These are phyloP conservation scores for Neocallimastix lanati DNA, from an alignment of 192 early-diverging fungal species.

Conservation along the genomic window DNA sequence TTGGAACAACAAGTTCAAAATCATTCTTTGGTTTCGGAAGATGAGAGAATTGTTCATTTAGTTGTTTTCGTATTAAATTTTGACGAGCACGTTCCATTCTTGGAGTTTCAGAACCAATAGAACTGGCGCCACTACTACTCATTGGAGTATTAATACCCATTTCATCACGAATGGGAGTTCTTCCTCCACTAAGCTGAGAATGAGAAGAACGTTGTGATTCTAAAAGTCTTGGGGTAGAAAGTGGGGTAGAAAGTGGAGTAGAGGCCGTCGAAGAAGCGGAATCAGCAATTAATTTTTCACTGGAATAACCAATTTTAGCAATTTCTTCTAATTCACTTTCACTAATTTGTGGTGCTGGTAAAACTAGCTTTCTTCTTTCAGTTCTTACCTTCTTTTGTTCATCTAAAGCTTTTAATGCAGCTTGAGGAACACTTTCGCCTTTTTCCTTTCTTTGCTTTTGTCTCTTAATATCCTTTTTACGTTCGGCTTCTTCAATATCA, in stretches of 20 bases:
- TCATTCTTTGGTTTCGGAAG: conserved; percentile 84
- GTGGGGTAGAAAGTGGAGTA: conserved; percentile 47
- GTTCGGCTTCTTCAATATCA: conserved; percentile 65
- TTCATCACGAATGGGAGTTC: conserved; percentile 15
- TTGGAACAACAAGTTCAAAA: conserved; percentile 77
- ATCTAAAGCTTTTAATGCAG: conserved; percentile 42
- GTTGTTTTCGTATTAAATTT: conserved; percentile 40
- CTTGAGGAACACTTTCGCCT: background rate
- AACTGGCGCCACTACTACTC: conserved; percentile 9
- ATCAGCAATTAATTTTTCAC: conserved; percentile 51
- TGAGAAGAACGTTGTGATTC: conserved; percentile 17
- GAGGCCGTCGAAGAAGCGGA: conserved; percentile 9
- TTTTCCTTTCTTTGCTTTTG: conserved; percentile 32
- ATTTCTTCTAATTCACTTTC: conserved; percentile 81
- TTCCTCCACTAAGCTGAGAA: conserved; percentile 6
- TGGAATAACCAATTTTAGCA: conserved; percentile 71
- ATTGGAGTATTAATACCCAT: conserved; percentile 46
- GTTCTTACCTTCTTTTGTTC: conserved; percentile 33
- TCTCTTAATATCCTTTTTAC: conserved; percentile 58
- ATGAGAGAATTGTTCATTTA: conserved; percentile 42
- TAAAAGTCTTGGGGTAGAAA: conserved; percentile 71
- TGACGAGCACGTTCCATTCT: conserved; percentile 39
- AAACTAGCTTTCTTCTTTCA: conserved; percentile 47
- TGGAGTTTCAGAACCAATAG: conserved; percentile 44
- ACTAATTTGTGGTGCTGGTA: conserved; percentile 81